Evolutionary conservation across 768 basidiomycete genomes (phyloP).

Genomic region (Trametes coccinea): DNA sequence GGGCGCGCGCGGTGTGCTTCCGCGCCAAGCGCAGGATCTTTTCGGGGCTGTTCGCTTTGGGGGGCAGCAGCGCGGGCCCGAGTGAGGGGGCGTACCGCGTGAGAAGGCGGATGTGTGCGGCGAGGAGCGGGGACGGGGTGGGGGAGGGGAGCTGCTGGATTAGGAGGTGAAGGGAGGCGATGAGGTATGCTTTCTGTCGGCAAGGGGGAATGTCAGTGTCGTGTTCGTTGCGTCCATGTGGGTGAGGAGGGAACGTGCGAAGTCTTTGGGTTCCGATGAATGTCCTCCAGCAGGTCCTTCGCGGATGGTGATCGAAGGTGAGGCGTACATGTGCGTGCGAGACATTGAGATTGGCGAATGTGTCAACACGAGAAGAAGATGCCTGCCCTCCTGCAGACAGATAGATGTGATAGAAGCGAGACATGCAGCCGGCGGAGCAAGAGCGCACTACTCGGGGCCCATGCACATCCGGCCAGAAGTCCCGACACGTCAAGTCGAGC

Average conservation of each 20-base stretch:
- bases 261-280: background rate
- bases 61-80: slow-evolving; percentile 22
- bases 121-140: slow-evolving; percentile 34
- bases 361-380: background rate
- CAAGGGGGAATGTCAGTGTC: slow-evolving; percentile 5
- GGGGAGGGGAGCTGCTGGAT: slow-evolving; percentile 23
- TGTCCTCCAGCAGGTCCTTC: slow-evolving; percentile 13
- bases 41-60: slow-evolving; percentile 22
- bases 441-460: slow-evolving; percentile 39
- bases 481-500: slow-evolving; percentile 37
- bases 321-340: background rate
- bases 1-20: slow-evolving; percentile 44
- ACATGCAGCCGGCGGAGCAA: slow-evolving; percentile 40
- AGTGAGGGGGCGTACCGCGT: slow-evolving; percentile 20
- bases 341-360: background rate
- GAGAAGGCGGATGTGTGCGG: slow-evolving; percentile 40
- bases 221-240: background rate
- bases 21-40: slow-evolving; percentile 43
- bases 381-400: background rate
- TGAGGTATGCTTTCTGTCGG: slow-evolving; percentile 30
- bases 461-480: slow-evolving; percentile 35
- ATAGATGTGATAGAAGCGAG: slow-evolving; percentile 9
- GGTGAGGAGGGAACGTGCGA: background rate
- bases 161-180: slow-evolving; percentile 30
- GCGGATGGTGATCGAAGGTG: slow-evolving; percentile 2